A percentile compares a stretch with the other conserved stretches of the same genome.
Conservation (phyloP, 2,329 filamentous ascomycete genomes). For the Coniella lustricola region DNA sequence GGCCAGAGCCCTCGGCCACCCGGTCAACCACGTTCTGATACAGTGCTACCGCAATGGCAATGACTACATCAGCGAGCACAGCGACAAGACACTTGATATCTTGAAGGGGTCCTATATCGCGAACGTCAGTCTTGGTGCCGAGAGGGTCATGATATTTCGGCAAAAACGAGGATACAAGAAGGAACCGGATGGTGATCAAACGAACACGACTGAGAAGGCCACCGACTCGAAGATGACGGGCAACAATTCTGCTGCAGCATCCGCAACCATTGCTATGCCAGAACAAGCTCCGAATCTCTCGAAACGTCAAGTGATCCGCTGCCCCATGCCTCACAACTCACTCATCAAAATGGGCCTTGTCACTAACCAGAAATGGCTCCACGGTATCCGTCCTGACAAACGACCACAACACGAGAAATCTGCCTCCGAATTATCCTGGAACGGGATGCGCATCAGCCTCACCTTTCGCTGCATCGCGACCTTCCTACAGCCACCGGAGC, state of each 20-base stretch:
- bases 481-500: slow-evolving; percentile 54
- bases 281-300: background rate
- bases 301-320: slow-evolving; percentile 56
- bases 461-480: slow-evolving; percentile 90
- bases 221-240: background rate
- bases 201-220: background rate
- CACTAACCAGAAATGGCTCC: slow-evolving; percentile 84
- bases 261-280: background rate
- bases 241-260: background rate
- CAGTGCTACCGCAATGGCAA: slow-evolving; percentile 84
- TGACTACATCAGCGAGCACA: slow-evolving; percentile 94
- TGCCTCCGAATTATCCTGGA: slow-evolving; percentile 61
- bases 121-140: slow-evolving; percentile 88
- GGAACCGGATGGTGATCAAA: slow-evolving; percentile 8
- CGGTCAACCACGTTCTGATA: slow-evolving; percentile 85
- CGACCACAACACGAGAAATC: slow-evolving; percentile 61
- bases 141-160: slow-evolving; percentile 82
- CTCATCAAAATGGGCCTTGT: slow-evolving; percentile 73
- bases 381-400: slow-evolving; percentile 87
- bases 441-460: slow-evolving; percentile 76
- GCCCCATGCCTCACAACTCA: slow-evolving; percentile 79
- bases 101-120: slow-evolving; percentile 74
- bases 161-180: slow-evolving; percentile 60
- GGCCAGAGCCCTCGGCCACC: slow-evolving; percentile 67
- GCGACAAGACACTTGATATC: slow-evolving; percentile 94